Percentiles rank a stretch among this genome's conserved stretches.
Conservation (phyloP, 2,329 filamentous ascomycete species). For the Aspergillus sclerotialis region DNA sequence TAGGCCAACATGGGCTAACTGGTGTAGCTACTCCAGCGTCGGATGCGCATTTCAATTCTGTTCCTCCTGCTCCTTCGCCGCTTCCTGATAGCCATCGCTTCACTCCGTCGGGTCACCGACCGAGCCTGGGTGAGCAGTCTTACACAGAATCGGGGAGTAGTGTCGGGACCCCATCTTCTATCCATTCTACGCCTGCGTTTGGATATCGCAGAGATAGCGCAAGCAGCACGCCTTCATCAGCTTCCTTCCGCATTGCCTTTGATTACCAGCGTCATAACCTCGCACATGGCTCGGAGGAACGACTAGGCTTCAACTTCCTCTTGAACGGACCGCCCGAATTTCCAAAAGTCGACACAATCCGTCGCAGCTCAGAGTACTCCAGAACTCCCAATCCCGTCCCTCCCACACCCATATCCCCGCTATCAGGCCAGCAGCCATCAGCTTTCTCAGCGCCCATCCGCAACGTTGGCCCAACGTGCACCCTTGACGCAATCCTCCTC, state of each 20-base stretch:
- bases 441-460: constrained; percentile 42
- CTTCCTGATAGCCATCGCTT: constrained; percentile 19
- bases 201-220: constrained; percentile 19
- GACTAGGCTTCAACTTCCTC: constrained; percentile 66
- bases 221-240: constrained; percentile 11
- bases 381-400: constrained; percentile 16
- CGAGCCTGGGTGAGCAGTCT: constrained; percentile 14
- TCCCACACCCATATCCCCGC: constrained; percentile 15
- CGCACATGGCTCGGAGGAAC: constrained; percentile 51
- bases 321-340: constrained; percentile 55
- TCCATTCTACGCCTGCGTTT: constrained; percentile 18
- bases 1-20: no score
- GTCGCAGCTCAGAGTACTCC: constrained; percentile 18
- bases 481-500: constrained; percentile 70
- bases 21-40: constrained; percentile 9
- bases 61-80: constrained; percentile 16
- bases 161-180: constrained; percentile 23
- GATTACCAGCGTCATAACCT: constrained; percentile 36
- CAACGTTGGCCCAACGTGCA: constrained; percentile 64
- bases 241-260: constrained; percentile 34
- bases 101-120: constrained; percentile 12
- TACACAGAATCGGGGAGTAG: constrained; percentile 23
- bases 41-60: constrained; percentile 11
- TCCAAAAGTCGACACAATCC: constrained; percentile 45
- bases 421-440: constrained; percentile 19